Evolutionary conservation across 108 stramenopile genomes (phyloP).

Genomic region (Licmophora abbreviata): DNA sequence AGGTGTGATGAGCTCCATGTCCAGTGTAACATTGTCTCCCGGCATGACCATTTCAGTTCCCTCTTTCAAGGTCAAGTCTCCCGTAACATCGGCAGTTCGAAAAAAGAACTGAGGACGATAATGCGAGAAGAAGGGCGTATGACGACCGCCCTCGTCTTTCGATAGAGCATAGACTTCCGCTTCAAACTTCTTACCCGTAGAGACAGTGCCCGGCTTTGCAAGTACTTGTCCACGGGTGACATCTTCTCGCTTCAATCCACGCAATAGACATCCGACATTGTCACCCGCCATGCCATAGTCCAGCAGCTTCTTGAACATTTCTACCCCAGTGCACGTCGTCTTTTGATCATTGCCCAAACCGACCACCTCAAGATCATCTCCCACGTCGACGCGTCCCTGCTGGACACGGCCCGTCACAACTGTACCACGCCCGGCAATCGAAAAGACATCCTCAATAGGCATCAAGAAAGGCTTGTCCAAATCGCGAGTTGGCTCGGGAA

Average conservation of each 20-base stretch:
- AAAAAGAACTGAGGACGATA: constrained; percentile 99
- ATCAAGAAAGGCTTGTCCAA: constrained; percentile 99
- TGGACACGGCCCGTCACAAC: constrained; percentile 98
- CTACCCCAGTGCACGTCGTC: constrained; percentile 97
- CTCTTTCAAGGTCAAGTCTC: constrained; percentile 78
- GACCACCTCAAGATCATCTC: constrained; percentile 93
- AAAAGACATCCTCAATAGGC: constrained; percentile 99
- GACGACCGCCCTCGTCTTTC: constrained; percentile 98
- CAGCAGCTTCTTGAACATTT: constrained; percentile 98
- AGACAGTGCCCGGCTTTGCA: constrained; percentile 81
- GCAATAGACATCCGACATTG: constrained; percentile 95
- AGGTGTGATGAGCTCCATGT: constrained; percentile 90
- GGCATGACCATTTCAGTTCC: constrained; percentile 99
- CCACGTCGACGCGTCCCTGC: constrained; percentile 90
- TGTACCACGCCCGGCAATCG: constrained; percentile 98
- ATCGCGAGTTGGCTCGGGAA: constrained; percentile 88
- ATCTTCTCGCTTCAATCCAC: constrained; percentile 96
- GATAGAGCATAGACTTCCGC: constrained; percentile 96
- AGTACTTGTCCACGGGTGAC: constrained; percentile 95
- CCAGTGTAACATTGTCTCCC: constrained; percentile 94
- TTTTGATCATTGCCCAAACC: constrained; percentile 70
- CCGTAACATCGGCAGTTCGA: constrained; percentile 98
- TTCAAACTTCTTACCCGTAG: constrained; percentile 82
- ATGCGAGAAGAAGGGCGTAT: constrained; percentile 98
- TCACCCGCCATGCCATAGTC: constrained; percentile 97